A percentile compares a stretch with the other conserved stretches of the same genome.
Conservation (phyloP, 148 eudicot genomes). For the Cornus kousa region DNA sequence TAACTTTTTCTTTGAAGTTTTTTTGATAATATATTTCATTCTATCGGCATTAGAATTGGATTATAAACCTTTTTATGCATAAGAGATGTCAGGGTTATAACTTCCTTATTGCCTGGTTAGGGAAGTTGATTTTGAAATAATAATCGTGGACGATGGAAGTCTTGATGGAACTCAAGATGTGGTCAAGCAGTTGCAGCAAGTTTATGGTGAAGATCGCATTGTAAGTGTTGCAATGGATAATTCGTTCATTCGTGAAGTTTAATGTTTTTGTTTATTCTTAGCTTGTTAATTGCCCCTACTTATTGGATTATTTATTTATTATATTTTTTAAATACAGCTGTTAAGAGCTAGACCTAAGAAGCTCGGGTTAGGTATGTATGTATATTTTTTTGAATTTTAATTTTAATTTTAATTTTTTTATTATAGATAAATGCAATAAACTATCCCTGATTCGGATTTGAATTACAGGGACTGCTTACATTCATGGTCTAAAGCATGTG, state of each 20-base stretch:
- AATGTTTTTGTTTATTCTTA: neutral
- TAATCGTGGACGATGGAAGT: constrained; percentile 97
- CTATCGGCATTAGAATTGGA: neutral
- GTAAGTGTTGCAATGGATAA: constrained; percentile 37
- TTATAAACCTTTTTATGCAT: neutral
- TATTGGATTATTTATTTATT: neutral
- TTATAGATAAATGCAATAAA: neutral
- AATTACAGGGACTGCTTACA: constrained; percentile 27
- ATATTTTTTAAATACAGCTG: constrained; percentile 44
- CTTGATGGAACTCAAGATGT: constrained; percentile 98
- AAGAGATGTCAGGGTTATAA: neutral
- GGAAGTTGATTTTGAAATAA: constrained; percentile 85
- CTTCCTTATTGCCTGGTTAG: constrained; percentile 28
- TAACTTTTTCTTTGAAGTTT: too few species aligned
- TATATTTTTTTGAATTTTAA: neutral
- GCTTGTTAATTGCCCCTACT: neutral
- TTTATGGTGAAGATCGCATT: constrained; percentile 85
- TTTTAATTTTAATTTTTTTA: neutral
- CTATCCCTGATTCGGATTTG: constrained; percentile 7
- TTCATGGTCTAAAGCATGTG: constrained; percentile 41
- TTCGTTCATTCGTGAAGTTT: too few species aligned
- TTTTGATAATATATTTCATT: neutral
- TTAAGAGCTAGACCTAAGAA: constrained; percentile 89
- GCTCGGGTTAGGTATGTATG: constrained; percentile 81
- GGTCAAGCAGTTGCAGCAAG: constrained; percentile 79